A percentile compares a stretch with the other conserved stretches of the same genome.
phyloP scores from a whole-genome alignment of 169 alveolate species.

The Hammondia hammondi region DNA sequence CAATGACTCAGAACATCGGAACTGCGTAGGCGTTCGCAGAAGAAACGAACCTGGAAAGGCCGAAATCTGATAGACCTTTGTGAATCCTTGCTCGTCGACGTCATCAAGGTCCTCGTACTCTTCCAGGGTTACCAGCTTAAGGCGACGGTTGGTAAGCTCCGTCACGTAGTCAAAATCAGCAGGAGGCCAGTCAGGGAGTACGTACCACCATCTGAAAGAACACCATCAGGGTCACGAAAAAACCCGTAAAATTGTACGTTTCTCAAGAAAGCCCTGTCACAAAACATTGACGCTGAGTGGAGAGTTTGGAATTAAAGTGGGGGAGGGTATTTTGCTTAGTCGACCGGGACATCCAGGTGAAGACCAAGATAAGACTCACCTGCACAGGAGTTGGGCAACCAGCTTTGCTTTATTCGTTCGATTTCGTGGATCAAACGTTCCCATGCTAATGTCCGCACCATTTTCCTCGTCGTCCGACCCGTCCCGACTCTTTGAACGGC shows the following conservation, averaged over 20 bases:
- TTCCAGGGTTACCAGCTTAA: slow-evolving; percentile 81
- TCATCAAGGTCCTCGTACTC: slow-evolving; percentile 87
- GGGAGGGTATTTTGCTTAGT: background rate
- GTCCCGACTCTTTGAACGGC: slow-evolving; percentile 37
- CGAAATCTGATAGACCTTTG: slow-evolving; percentile 86
- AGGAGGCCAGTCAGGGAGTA: slow-evolving; percentile 92
- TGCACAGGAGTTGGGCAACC: slow-evolving; percentile 78
- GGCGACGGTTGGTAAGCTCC: slow-evolving; percentile 76
- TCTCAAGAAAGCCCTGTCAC: background rate
- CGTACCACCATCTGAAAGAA: slow-evolving; percentile 89
- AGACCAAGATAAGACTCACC: slow-evolving; percentile 3
- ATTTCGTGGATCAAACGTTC: slow-evolving; percentile 78
- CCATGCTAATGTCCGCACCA: slow-evolving; percentile 75
- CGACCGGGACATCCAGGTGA: background rate
- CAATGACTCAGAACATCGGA: too few species aligned
- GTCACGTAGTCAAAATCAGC: slow-evolving; percentile 79
- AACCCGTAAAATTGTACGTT: background rate
- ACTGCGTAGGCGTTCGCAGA: too few species aligned
- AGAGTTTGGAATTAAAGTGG: background rate
- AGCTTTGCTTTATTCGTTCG: slow-evolving; percentile 75
- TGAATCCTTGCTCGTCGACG: slow-evolving; percentile 82
- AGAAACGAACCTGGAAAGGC: slow-evolving; percentile 74
- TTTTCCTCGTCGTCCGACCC: slow-evolving; percentile 67
- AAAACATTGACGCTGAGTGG: background rate
- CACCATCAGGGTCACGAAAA: slow-evolving; percentile 32